Conservation (phyloP, 2,329 filamentous ascomycete genomes). For the Botrytis cinerea region DNA sequence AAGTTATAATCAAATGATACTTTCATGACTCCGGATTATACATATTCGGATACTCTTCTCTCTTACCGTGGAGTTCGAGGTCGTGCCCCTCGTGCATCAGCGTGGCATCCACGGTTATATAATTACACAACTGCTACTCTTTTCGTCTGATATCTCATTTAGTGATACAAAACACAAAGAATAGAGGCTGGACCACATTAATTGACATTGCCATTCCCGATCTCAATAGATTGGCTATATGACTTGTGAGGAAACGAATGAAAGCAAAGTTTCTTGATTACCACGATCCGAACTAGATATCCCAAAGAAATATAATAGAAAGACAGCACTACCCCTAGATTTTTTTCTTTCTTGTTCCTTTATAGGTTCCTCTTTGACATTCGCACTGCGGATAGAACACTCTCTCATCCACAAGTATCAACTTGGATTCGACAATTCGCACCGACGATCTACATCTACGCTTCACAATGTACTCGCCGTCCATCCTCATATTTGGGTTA, state of each 20-base stretch:
- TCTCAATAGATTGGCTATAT: not conserved
- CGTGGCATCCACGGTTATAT: not conserved
- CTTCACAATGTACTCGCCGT: not conserved
- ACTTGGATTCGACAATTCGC: too few species aligned
- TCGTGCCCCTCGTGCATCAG: not conserved
- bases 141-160: conserved; percentile 16
- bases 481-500: not conserved
- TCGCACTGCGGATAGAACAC: not conserved
- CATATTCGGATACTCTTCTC: not conserved
- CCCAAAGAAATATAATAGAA: not conserved
- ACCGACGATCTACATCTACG: not conserved
- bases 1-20: too few species aligned
- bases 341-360: too few species aligned
- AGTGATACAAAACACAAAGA: not conserved
- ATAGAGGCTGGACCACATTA: not conserved
- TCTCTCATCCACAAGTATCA: not conserved
- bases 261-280: not conserved
- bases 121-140: not conserved
- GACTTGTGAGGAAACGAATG: not conserved
- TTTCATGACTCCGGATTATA: too few species aligned
- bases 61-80: not conserved
- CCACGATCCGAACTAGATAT: not conserved
- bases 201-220: not conserved
- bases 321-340: too few species aligned
- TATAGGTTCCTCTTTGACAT: not conserved